phyloP scores from a whole-genome alignment of 768 basidiomycete genomes.

The Gautieria morchelliformis region DNA sequence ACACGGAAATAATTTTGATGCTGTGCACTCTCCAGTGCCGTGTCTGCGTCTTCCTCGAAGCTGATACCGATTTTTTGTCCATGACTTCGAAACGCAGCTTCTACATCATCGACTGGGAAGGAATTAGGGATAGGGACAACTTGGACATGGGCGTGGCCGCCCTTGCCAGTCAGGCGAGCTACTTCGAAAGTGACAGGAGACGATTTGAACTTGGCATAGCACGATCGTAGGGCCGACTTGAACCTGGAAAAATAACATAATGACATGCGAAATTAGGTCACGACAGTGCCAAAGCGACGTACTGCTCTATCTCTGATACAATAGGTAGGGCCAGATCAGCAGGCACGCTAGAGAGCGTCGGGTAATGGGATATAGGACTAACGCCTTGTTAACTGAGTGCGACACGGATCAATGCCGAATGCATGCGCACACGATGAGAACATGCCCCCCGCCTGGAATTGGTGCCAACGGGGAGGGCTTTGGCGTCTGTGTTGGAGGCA shows the following conservation, averaged over 20 bases:
- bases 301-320: conserved; percentile 73
- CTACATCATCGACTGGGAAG: conserved; percentile 47
- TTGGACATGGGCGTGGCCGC: conserved; percentile 93
- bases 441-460: conserved; percentile 94
- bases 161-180: conserved; percentile 70
- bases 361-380: conserved; percentile 80
- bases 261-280: neutral
- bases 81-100: conserved; percentile 61
- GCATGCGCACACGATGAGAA: conserved; percentile 58
- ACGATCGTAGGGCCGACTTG: conserved; percentile 61
- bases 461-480: conserved; percentile 20
- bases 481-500: conserved; percentile 67
- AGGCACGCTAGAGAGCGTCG: conserved; percentile 77
- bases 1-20: conserved; percentile 81
- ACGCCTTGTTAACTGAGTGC: neutral
- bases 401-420: neutral
- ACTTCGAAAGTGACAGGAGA: conserved; percentile 82
- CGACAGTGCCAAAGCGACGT: conserved; percentile 8
- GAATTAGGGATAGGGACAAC: conserved; percentile 66
- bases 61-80: conserved; percentile 58
- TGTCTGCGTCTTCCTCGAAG: conserved; percentile 55
- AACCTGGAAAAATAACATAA: conserved; percentile 38
- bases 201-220: conserved; percentile 63
- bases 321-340: conserved; percentile 67
- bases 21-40: conserved; percentile 43